phyloP scores from a whole-genome alignment of 2,329 filamentous ascomycete species.

The Trichoderma gracile region DNA sequence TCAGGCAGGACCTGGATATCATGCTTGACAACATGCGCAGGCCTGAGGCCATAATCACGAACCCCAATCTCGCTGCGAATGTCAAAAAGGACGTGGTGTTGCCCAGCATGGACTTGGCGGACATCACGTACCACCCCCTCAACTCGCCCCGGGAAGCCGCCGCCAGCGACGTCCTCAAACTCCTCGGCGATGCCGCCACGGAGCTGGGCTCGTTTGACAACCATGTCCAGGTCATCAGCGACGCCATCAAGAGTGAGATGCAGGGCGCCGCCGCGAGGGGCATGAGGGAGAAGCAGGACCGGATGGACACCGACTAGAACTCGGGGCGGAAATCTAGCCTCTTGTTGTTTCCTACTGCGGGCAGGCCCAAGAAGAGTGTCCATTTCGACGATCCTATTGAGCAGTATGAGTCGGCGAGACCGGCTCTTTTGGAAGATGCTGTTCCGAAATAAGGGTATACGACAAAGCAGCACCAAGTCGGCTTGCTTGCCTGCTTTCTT shows the following conservation, averaged over 20 bases:
- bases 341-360: not conserved
- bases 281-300: not conserved
- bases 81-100: slow-evolving; percentile 26
- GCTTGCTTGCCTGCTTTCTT: not conserved
- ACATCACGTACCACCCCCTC: not conserved
- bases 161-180: slow-evolving; percentile 30
- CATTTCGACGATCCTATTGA: slow-evolving; percentile 6
- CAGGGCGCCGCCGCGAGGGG: not conserved
- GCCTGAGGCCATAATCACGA: slow-evolving; percentile 26
- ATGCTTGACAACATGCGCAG: slow-evolving; percentile 40
- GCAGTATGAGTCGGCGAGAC: not conserved
- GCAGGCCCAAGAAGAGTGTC: slow-evolving; percentile 1
- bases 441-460: not conserved
- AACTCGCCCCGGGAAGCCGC: slow-evolving; percentile 32
- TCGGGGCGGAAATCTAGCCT: slow-evolving; percentile 19
- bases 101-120: slow-evolving; percentile 28
- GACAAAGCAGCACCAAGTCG: too few species aligned
- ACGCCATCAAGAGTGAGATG: slow-evolving; percentile 29
- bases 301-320: slow-evolving; percentile 20
- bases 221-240: slow-evolving; percentile 28
- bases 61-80: too few species aligned
- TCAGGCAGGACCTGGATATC: slow-evolving; percentile 21
- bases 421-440: not conserved
- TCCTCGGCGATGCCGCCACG: slow-evolving; percentile 28
- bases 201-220: slow-evolving; percentile 33